Evolutionary conservation across 2,329 filamentous ascomycete genomes (phyloP).

Genomic region (Ophiocordyceps robertsii): DNA sequence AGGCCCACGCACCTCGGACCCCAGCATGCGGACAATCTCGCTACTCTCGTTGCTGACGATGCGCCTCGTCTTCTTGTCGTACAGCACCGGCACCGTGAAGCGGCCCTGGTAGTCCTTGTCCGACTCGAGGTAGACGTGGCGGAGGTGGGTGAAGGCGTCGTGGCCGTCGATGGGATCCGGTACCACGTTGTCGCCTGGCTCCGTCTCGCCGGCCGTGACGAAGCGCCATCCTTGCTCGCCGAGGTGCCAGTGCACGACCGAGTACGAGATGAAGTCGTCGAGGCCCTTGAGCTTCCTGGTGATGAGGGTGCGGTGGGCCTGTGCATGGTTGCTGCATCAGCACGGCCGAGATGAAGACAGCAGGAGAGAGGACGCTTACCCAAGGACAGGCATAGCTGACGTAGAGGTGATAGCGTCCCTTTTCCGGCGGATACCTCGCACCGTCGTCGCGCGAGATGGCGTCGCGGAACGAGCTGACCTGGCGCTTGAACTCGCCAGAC

Average conservation of each 20-base stretch:
- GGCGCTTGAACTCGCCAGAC: conserved; percentile 85
- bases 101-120: conserved; percentile 61
- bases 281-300: conserved; percentile 83
- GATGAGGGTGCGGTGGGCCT: conserved; percentile 75
- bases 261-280: conserved; percentile 66
- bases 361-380: conserved; percentile 27
- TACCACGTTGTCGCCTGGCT: conserved; percentile 48
- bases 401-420: conserved; percentile 86
- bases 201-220: conserved; percentile 44
- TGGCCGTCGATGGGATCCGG: conserved; percentile 58
- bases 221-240: conserved; percentile 68
- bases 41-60: conserved; percentile 89
- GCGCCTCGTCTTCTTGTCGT: conserved; percentile 58
- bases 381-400: conserved; percentile 91
- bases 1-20: conserved; percentile 43
- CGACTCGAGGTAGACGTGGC: conserved; percentile 66
- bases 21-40: conserved; percentile 88
- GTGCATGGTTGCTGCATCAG: neutral
- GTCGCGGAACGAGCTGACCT: conserved; percentile 68
- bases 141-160: conserved; percentile 54
- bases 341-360: neutral
- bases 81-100: conserved; percentile 80
- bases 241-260: conserved; percentile 90
- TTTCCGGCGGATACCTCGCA: conserved; percentile 71
- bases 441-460: conserved; percentile 60